Base-by-base conservation (phyloP, 495 filamentous ascomycete genomes). In the Pyrenula massariospora region DNA sequence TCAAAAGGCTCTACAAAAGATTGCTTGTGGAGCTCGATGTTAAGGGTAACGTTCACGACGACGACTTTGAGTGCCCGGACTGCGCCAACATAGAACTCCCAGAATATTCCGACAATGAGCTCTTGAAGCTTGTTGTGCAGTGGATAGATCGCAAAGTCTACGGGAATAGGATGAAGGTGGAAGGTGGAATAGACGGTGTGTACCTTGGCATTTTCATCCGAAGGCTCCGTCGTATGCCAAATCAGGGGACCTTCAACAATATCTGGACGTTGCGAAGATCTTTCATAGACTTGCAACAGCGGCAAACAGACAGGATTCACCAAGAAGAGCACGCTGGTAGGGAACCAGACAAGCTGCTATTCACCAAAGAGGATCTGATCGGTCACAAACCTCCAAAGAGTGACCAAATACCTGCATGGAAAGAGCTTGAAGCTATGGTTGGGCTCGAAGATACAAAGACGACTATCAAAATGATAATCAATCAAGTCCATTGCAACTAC, bases 211-310 rank as follows among this genome's bases (percentile, higher is more conserved):
- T 91, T 58, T 77, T 80, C 8, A 66, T 79, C 22, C 69, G 83
- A 2, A 77, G 86, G 3, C 65, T 89, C 24, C 85, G 83, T 0
- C 63, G 74, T 12, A 75, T 79, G 0, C 79, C 85, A 2, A 86
- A 84, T 2, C 72, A 70, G 0, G 78, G 84, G 51, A 85, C 85
- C 0, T 91, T 89, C 63, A 87, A 80, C 0, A 91, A 91, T 63
- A 77, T 92, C 22, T n/a, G n/a, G n/a, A n/a, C n/a, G n/a, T n/a
- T n/a, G n/a, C n/a, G n/a, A n/a, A n/a, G n/a, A n/a, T n/a, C n/a
- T n/a, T n/a, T n/a, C n/a, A n/a, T n/a, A n/a, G n/a, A n/a, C n/a
- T n/a, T n/a, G n/a, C 61, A 66, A 0, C 70, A 73, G 19, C 73
- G 85, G 2, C 87, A 91, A 61, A 71, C 83, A 0, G 64, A 70